These are phyloP conservation scores for Ilyonectria destructans DNA, from an alignment of 2,329 filamentous ascomycete species.

Conservation along the genomic window DNA sequence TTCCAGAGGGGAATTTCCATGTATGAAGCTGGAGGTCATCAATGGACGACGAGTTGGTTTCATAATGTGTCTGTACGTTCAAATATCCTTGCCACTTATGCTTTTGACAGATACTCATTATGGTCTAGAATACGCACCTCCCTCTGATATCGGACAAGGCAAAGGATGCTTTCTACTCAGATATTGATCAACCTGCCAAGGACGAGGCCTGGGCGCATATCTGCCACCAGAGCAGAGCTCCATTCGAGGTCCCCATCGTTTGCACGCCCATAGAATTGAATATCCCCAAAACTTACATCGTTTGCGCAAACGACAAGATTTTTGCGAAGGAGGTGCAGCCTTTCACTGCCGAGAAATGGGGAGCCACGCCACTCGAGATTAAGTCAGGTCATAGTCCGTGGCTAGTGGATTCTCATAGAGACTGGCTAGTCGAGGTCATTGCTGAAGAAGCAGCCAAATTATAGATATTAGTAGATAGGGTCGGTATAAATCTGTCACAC, in stretches of 20 bases:
- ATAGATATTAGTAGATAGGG: not conserved
- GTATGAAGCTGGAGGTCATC: slow-evolving; percentile 24
- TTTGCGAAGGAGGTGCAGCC: slow-evolving; percentile 21
- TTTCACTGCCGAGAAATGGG: slow-evolving; percentile 28
- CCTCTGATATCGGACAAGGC: not conserved
- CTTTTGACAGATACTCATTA: not conserved
- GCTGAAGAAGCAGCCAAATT: no score
- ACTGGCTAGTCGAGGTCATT: slow-evolving; percentile 29
- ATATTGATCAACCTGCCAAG: slow-evolving; percentile 24
- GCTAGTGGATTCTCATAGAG: slow-evolving; percentile 22
- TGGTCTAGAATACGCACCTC: slow-evolving; percentile 5
- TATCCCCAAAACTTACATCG: slow-evolving; percentile 22
- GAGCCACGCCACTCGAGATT: slow-evolving; percentile 24
- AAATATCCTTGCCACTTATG: not conserved
- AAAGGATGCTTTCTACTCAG: slow-evolving; percentile 31
- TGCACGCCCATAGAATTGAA: slow-evolving; percentile 23
- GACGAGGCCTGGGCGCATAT: slow-evolving; percentile 22
- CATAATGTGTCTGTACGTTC: slow-evolving; percentile 28
- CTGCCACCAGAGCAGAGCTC: slow-evolving; percentile 32
- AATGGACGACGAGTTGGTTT: slow-evolving; percentile 24
- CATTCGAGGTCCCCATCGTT: slow-evolving; percentile 24
- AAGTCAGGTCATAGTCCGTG: slow-evolving; percentile 42
- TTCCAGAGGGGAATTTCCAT: slow-evolving; percentile 34
- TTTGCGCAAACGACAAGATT: slow-evolving; percentile 29
- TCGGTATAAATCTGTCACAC: not conserved